phyloP scores from a whole-genome alignment of 1,139 yeast species.

The Arxiozyma heterogenica region DNA sequence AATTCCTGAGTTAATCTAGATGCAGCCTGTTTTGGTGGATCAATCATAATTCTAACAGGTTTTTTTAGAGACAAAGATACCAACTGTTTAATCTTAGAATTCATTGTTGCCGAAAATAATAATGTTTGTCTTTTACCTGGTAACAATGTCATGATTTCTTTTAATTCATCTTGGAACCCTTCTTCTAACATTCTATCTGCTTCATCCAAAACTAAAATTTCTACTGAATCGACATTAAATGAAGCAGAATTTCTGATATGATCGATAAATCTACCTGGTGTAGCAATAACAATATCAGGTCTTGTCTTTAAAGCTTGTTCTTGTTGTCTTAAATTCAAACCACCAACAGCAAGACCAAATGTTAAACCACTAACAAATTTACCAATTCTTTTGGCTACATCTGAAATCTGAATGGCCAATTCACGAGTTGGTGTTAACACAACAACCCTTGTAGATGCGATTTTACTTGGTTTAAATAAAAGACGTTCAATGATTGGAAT shows the following conservation, averaged over 20 bases:
- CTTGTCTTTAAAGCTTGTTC: slow-evolving; percentile 85
- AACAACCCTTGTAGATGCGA: slow-evolving; percentile 81
- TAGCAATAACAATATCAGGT: slow-evolving; percentile 94
- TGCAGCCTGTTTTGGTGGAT: slow-evolving; percentile 93
- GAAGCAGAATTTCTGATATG: slow-evolving; percentile 93
- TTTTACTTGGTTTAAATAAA: slow-evolving; percentile 74
- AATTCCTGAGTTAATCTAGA: slow-evolving; percentile 82
- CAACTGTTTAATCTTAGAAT: slow-evolving; percentile 78
- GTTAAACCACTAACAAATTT: slow-evolving; percentile 65
- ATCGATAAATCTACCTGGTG: slow-evolving; percentile 95
- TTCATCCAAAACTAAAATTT: slow-evolving; percentile 77
- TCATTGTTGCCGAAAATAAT: slow-evolving; percentile 96
- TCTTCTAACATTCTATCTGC: slow-evolving; percentile 99
- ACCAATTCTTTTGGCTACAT: slow-evolving; percentile 81
- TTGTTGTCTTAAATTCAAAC: slow-evolving; percentile 86
- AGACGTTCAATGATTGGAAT: slow-evolving; percentile 91
- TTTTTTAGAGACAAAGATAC: slow-evolving; percentile 77
- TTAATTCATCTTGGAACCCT: slow-evolving; percentile 91
- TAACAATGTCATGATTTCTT: slow-evolving; percentile 76
- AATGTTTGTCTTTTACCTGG: slow-evolving; percentile 91
- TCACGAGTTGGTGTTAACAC: slow-evolving; percentile 96
- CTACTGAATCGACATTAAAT: slow-evolving; percentile 82
- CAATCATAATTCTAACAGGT: slow-evolving; percentile 92
- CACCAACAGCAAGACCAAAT: slow-evolving; percentile 96
- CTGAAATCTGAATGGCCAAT: slow-evolving; percentile 89